A percentile compares a stretch with the other conserved stretches of the same genome.
Evolutionary conservation across 2,329 filamentous ascomycete genomes (phyloP).

Genomic region (Dothideomycetidae sp.): DNA sequence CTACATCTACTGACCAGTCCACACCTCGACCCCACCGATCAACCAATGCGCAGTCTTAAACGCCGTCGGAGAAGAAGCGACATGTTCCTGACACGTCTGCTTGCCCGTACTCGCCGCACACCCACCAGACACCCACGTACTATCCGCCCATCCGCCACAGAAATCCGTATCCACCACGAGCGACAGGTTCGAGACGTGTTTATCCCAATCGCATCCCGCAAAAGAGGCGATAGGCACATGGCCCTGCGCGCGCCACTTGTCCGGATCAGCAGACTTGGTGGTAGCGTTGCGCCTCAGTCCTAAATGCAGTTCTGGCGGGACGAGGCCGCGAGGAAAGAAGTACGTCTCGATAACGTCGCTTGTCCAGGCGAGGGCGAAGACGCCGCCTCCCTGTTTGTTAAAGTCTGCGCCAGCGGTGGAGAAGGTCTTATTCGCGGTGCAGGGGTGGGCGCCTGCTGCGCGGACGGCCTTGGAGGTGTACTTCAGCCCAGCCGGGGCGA

Average conservation of each 20-base stretch:
- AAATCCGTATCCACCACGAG: constrained; percentile 74
- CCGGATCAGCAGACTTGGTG: constrained; percentile 41
- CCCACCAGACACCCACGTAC: constrained; percentile 46
- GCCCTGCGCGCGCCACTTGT: background rate
- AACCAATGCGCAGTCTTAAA: constrained; percentile 66
- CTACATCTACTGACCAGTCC: too few species aligned
- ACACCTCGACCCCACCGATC: constrained; percentile 58
- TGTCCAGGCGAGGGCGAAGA: constrained; percentile 49
- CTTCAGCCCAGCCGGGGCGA: constrained; percentile 14
- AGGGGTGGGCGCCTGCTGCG: constrained; percentile 19
- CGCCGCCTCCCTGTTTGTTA: constrained; percentile 33
- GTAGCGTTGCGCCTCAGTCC: constrained; percentile 34
- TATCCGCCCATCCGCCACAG: constrained; percentile 67
- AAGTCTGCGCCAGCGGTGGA: constrained; percentile 35
- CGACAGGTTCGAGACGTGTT: constrained; percentile 56
- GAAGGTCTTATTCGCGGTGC: constrained; percentile 11
- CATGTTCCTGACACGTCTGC: constrained; percentile 55
- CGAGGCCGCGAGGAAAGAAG: constrained; percentile 59
- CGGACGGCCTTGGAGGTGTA: constrained; percentile 30
- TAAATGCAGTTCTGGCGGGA: constrained; percentile 48
- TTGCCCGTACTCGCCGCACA: constrained; percentile 44
- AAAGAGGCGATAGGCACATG: constrained; percentile 51
- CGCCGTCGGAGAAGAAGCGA: constrained; percentile 52
- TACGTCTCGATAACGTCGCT: constrained; percentile 57
- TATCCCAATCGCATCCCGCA: constrained; percentile 52